Percentiles rank a stretch among this genome's conserved stretches.
phyloP scores from a whole-genome alignment of 1,284 basidiomycete genomes.

The Apiotrichum laibachii region DNA sequence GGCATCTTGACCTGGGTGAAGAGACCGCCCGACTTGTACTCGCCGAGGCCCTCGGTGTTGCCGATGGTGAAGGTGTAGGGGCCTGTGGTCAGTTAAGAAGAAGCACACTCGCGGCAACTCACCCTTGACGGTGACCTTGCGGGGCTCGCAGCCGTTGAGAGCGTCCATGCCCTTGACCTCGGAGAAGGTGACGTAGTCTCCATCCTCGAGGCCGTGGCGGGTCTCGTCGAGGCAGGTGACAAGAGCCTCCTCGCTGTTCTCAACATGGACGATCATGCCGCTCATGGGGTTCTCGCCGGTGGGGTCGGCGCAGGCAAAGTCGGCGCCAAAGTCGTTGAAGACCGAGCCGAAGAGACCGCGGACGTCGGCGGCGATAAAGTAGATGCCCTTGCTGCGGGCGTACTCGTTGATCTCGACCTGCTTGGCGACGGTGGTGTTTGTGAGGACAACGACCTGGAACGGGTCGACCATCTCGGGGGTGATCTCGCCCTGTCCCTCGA shows the following conservation, averaged over 20 bases:
- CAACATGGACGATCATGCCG: constrained; percentile 93
- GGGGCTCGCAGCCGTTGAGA: constrained; percentile 84
- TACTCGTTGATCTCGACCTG: constrained; percentile 95
- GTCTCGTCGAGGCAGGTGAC: constrained; percentile 98
- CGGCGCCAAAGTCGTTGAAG: constrained; percentile 95
- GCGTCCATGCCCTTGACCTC: constrained; percentile 95
- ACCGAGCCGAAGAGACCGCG: constrained; percentile 90
- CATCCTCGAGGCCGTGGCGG: constrained; percentile 95
- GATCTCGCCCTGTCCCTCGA: constrained; percentile 68
- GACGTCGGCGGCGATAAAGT: constrained; percentile 90
- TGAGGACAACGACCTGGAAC: constrained; percentile 93
- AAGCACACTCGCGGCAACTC: constrained; percentile 27
- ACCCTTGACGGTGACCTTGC: constrained; percentile 88
- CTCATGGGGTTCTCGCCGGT: constrained; percentile 90
- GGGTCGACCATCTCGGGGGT: constrained; percentile 73
- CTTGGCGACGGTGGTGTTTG: constrained; percentile 70
- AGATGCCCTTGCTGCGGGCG: constrained; percentile 81
- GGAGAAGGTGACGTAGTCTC: constrained; percentile 95
- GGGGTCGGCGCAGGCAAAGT: constrained; percentile 92
- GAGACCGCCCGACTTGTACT: constrained; percentile 86
- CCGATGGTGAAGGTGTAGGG: constrained; percentile 95
- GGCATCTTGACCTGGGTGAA: constrained; percentile 99
- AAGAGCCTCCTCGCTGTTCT: constrained; percentile 78
- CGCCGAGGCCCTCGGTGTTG: constrained; percentile 72
- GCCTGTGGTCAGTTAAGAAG: constrained; percentile 47